Percentiles rank a stretch among this genome's conserved stretches.
Evolutionary conservation across 495 filamentous ascomycete genomes (phyloP).

Genomic region (Haplographium delicatum): DNA sequence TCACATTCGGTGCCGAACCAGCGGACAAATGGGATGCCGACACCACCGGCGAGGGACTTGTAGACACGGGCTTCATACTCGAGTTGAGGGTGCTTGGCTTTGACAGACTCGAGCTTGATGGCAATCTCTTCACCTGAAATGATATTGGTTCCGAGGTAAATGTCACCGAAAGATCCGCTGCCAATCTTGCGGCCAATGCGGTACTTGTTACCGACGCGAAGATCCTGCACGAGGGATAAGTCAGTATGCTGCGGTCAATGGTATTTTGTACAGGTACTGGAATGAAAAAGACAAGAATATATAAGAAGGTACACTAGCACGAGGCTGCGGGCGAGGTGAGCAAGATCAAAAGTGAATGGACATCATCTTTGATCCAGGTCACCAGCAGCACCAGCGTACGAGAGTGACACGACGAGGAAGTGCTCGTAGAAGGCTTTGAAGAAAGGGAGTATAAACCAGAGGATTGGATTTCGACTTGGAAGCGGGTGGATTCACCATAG

Average conservation of each 20-base stretch:
- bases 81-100: conserved; percentile 98
- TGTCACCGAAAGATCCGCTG: conserved; percentile 97
- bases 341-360: conserved; percentile 10
- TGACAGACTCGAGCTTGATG: conserved; percentile 99
- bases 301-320: conserved; percentile 9
- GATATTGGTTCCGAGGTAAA: conserved; percentile 99
- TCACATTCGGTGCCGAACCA: conserved; percentile 99
- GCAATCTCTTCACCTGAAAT: conserved; percentile 99
- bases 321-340: conserved; percentile 16
- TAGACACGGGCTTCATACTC: conserved; percentile 99
- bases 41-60: conserved; percentile 97
- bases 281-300: conserved; percentile 5
- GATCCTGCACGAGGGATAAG: conserved; percentile 59
- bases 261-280: background rate
- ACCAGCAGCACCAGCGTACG: conserved; percentile 15
- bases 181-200: conserved; percentile 99
- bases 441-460: conserved; percentile 36
- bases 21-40: conserved; percentile 98
- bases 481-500: conserved; percentile 42
- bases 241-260: conserved; percentile 28
- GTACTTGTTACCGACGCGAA: conserved; percentile 99
- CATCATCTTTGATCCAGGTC: conserved; percentile 3
- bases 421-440: conserved; percentile 24
- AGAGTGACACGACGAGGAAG: conserved; percentile 20
- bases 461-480: conserved; percentile 29